These are phyloP conservation scores for Paramecium tetraurelia DNA, from an alignment of 73 alveolate species.

Conservation along the genomic window DNA sequence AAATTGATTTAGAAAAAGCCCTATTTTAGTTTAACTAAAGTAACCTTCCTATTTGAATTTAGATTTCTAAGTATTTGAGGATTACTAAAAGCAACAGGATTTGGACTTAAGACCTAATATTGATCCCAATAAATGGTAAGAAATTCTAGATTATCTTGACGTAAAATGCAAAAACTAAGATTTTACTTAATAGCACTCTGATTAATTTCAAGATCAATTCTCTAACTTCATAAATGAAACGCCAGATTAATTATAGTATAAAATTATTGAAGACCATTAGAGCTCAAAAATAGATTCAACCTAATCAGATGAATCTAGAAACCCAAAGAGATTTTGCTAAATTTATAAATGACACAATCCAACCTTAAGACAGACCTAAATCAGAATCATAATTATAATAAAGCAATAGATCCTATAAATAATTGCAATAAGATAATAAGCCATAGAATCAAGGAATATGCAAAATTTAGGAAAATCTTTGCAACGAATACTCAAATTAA, in stretches of 20 bases:
- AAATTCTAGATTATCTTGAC: not conserved
- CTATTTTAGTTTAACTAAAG: not conserved
- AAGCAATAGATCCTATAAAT: no score
- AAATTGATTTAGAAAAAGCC: not conserved
- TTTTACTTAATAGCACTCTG: not conserved
- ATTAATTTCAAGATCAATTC: not conserved
- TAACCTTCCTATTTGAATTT: not conserved
- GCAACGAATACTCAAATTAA: not conserved
- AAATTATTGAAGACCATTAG: not conserved
- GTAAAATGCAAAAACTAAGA: not conserved
- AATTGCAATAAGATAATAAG: not conserved
- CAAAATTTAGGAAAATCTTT: not conserved
- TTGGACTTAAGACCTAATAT: not conserved
- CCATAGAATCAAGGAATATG: no score
- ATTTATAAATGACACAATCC: not conserved
- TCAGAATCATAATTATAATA: not conserved
- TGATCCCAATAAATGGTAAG: not conserved
- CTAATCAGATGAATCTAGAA: no score
- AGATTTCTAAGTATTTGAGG: not conserved
- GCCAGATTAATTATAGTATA: not conserved
- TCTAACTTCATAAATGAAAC: not conserved
- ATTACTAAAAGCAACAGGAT: not conserved
- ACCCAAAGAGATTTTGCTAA: not conserved
- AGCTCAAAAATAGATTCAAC: not conserved
- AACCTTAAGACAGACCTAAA: not conserved